These are phyloP conservation scores for Dictyostelium discoideum DNA, from an alignment of 78 protist species.

Conservation along the genomic window dicty_2.7 NC_007088.5:10501-11000, in stretches of 20 bases:
- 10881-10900: background rate
- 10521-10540: background rate
- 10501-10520: slow-evolving; percentile 33
- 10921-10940: background rate
- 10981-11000: background rate
- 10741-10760: slow-evolving; percentile 36
- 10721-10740: slow-evolving; percentile 65
- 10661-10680: slow-evolving; percentile 40
- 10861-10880: background rate
- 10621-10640: slow-evolving; percentile 67
- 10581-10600: slow-evolving; percentile 45
- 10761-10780: slow-evolving; percentile 27
- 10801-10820: slow-evolving; percentile 29
- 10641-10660: slow-evolving; percentile 44
- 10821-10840: background rate
- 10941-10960: background rate
- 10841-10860: background rate
- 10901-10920: background rate
- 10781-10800: slow-evolving; percentile 35
- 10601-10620: slow-evolving; percentile 53
- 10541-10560: slow-evolving; percentile 64
- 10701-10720: slow-evolving; percentile 52
- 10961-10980: background rate
- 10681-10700: slow-evolving; percentile 71
- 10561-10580: slow-evolving; percentile 60